Base-by-base conservation (phyloP, 345 rosid species). In the Trapa incisa region DNA sequence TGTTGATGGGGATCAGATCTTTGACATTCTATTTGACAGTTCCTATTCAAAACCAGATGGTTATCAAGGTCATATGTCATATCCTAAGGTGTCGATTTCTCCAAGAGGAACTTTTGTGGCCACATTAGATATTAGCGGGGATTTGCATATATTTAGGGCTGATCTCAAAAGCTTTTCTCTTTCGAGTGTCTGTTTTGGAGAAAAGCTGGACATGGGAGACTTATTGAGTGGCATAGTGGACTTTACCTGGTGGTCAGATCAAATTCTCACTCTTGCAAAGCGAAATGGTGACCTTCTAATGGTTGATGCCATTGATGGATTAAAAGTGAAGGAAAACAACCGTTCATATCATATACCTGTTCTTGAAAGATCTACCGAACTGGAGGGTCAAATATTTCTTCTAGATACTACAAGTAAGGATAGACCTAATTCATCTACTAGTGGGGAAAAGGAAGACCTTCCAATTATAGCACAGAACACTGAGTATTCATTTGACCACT, bases 191-290 rank as follows among this genome's bases (percentile, higher is more conserved):
- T 69, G 76, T 57, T 76, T 74, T 73, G 73, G 71, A 41, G 60
- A 41, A 60, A 60, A 74, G 37, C 64, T 65, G 47, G 68, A 64
- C 56, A 47, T 66, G 62, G 45, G 60, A 71, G 85, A 83, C 42
- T 62, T 70, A 73, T 76, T 85, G 48, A 71, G 70, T 64, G 84
- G 80, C 72, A 71, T 79, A 61, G 74, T 73, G 56, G 99, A 94
- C 76, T 88, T 94, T 66, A 81, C 97, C 63, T 94, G 97, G 99
- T 94, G 97, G 97, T 88, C 92, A 69, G 92, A 87, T 67, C 84
- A 84, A 32, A 65, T 86, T 72, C 73, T 94, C 74, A 67, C 88
- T 73, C 64, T 91, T 71, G 82, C 80, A 64, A 91, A 80, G 76
- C 75, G 72, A 67, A 75, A 79, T 17, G 95, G 96, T 56, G 68